Conservation (phyloP, 1,139 yeast species). For the Geotrichum histeridarum region DNA sequence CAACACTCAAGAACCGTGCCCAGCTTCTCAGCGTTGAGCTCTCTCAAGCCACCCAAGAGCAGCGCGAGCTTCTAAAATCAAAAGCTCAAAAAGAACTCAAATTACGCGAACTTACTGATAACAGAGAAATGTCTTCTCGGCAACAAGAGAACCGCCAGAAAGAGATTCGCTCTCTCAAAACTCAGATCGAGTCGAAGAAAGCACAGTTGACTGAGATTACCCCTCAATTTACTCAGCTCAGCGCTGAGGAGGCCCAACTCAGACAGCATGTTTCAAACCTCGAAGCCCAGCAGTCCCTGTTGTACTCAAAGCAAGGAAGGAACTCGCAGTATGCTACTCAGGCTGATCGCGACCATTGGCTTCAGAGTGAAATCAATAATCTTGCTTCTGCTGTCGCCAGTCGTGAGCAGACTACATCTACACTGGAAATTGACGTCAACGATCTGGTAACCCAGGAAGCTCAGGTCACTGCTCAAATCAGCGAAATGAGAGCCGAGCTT, state of each 20-base stretch:
- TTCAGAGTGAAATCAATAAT: constrained; percentile 46
- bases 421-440: constrained; percentile 26
- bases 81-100: constrained; percentile 37
- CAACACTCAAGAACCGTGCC: constrained; percentile 41
- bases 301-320: constrained; percentile 72
- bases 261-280: constrained; percentile 44
- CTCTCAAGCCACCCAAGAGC: constrained; percentile 46
- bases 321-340: constrained; percentile 54
- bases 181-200: constrained; percentile 22
- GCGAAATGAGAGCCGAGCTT: constrained; percentile 32
- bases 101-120: constrained; percentile 26
- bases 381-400: constrained; percentile 38
- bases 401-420: constrained; percentile 24
- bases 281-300: constrained; percentile 53
- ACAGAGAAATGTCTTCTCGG: constrained; percentile 18
- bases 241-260: constrained; percentile 41
- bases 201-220: constrained; percentile 21
- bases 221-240: constrained; percentile 34
- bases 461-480: constrained; percentile 23
- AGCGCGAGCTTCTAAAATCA: constrained; percentile 39
- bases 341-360: constrained; percentile 65
- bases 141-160: constrained; percentile 22
- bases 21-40: constrained; percentile 41
- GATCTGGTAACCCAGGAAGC: constrained; percentile 23
- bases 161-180: constrained; percentile 43